A percentile compares a stretch with the other conserved stretches of the same genome.
Conservation (phyloP, 2,329 filamentous ascomycete genomes). For the Aspergillus sp. region DNA sequence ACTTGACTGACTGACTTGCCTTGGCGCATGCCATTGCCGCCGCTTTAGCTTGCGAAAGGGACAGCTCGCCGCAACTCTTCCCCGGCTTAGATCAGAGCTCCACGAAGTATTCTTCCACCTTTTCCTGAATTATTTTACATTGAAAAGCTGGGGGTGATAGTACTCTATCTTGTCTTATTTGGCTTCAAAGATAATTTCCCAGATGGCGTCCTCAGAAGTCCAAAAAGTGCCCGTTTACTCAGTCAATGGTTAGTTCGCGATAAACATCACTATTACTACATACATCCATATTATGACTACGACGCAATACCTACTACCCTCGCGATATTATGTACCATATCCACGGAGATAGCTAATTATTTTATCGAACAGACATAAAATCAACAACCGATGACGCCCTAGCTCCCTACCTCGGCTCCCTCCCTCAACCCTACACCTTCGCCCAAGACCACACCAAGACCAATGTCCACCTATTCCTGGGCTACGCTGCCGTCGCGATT, state of each 20-base stretch:
- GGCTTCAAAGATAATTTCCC: not conserved
- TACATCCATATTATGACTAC: not conserved
- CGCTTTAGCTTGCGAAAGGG: constrained; percentile 34
- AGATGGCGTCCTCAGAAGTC: constrained; percentile 33
- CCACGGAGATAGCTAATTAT: constrained; percentile 11
- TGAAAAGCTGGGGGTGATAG: not conserved
- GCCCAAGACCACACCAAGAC: constrained; percentile 75
- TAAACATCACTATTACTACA: not conserved
- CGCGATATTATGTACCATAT: not conserved
- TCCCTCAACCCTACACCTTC: constrained; percentile 66
- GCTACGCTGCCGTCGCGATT: constrained; percentile 78
- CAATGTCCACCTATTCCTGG: constrained; percentile 79
- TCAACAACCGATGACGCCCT: constrained; percentile 95
- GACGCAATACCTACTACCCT: not conserved
- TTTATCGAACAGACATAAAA: constrained; percentile 71
- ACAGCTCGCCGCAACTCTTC: constrained; percentile 39
- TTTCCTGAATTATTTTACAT: not conserved
- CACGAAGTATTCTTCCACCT: not conserved
- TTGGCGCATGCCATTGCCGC: constrained; percentile 11
- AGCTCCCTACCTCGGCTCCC: constrained; percentile 85
- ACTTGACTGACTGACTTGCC: constrained; percentile 7
- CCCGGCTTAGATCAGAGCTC: not conserved
- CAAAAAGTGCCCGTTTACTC: constrained; percentile 50
- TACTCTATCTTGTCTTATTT: not conserved
- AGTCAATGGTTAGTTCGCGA: constrained; percentile 40